Percentiles rank a stretch among this genome's conserved stretches.
Conservation (phyloP, 805 yeast species). For the Vanderwaltozyma polyspora region DNA sequence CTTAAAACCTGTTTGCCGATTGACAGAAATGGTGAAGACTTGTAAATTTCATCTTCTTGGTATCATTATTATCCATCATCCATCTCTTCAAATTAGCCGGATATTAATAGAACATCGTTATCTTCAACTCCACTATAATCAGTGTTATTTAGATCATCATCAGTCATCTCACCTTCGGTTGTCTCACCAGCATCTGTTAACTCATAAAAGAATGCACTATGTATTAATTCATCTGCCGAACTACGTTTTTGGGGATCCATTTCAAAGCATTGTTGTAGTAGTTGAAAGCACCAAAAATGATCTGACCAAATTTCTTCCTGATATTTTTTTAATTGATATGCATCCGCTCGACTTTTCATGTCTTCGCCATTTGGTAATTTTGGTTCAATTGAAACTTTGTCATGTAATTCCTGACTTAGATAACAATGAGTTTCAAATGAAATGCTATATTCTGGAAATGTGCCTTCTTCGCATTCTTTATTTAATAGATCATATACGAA, state of each 20-base stretch:
- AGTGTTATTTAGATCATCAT: slow-evolving; percentile 16
- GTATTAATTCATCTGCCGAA: slow-evolving; percentile 46
- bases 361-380: slow-evolving; percentile 10
- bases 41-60: background rate
- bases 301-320: slow-evolving; percentile 28
- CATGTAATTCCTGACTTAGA: slow-evolving; percentile 29
- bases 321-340: slow-evolving; percentile 20
- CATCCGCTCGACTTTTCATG: slow-evolving; percentile 7
- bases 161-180: slow-evolving; percentile 16
- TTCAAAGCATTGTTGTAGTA: slow-evolving; percentile 46
- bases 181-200: slow-evolving; percentile 15
- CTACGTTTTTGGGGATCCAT: slow-evolving; percentile 48
- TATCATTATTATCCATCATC: too few relatives aligned
- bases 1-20: too few relatives aligned
- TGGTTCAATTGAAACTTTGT: slow-evolving; percentile 25
- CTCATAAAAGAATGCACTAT: slow-evolving; percentile 49
- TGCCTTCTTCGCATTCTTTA: slow-evolving; percentile 35
- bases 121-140: slow-evolving; percentile 13
- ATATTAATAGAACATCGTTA: slow-evolving; percentile 17
- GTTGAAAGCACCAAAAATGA: slow-evolving; percentile 36
- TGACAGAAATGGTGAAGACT: background rate
- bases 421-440: slow-evolving; percentile 51
- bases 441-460: slow-evolving; percentile 63
- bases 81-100: too few relatives aligned
- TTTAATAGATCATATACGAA: slow-evolving; percentile 20